These are phyloP conservation scores for Talaromyces funiculosus DNA, from an alignment of 2,329 filamentous ascomycete genomes.

Conservation along the genomic window DNA sequence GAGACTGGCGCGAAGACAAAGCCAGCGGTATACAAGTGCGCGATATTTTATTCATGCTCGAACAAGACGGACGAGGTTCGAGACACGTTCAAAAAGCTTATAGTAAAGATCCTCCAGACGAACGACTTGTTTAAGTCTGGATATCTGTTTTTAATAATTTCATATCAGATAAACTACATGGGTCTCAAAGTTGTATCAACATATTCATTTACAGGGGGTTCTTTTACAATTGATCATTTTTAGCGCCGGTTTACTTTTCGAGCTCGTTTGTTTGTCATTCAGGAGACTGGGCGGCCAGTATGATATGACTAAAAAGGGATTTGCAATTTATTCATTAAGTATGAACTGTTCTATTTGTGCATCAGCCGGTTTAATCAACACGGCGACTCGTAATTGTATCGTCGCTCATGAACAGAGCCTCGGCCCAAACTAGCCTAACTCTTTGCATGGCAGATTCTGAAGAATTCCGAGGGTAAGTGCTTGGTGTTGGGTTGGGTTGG, in stretches of 20 bases:
- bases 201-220: slow-evolving; percentile 5
- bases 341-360: not conserved
- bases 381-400: not conserved
- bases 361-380: not conserved
- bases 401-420: not conserved
- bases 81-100: slow-evolving; percentile 42
- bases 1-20: slow-evolving; percentile 72
- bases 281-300: not conserved
- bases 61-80: slow-evolving; percentile 60
- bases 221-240: slow-evolving; percentile 1
- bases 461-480: no score
- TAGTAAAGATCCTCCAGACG: slow-evolving; percentile 38
- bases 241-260: not conserved
- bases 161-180: not conserved
- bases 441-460: no score
- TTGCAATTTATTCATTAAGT: not conserved
- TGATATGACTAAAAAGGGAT: not conserved
- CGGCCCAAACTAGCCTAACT: no score
- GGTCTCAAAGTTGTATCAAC: slow-evolving; percentile 5
- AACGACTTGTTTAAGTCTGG: slow-evolving; percentile 24
- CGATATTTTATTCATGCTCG: slow-evolving; percentile 73
- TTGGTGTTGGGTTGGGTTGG: no score
- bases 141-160: not conserved
- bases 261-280: not conserved
- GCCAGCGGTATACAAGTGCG: slow-evolving; percentile 76